phyloP scores from a whole-genome alignment of 1,284 basidiomycete species.

The Cryptococcus sp. region DNA sequence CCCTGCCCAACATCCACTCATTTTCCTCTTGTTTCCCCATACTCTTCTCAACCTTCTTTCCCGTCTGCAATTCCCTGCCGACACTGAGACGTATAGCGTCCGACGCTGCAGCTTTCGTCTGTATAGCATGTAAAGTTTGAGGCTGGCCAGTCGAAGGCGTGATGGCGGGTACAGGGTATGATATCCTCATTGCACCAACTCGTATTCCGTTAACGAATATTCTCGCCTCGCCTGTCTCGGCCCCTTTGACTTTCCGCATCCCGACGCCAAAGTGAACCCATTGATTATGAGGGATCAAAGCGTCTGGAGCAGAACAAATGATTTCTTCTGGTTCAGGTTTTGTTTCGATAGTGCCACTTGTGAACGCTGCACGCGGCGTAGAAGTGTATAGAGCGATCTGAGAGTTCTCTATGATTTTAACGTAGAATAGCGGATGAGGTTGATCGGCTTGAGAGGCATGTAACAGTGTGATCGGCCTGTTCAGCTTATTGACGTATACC shows the following conservation, averaged over 20 bases:
- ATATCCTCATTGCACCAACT: conserved; percentile 34
- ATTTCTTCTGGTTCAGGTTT: conserved; percentile 22
- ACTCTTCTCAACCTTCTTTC: conserved; percentile 5
- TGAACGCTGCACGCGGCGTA: conserved; percentile 5
- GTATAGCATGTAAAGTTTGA: conserved; percentile 11
- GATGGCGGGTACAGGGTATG: conserved; percentile 28
- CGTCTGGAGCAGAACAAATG: conserved; percentile 38
- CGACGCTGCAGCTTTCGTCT: conserved; percentile 8
- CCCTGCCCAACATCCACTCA: conserved; percentile 42
- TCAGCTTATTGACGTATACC: conserved; percentile 41
- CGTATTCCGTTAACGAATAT: conserved; percentile 39
- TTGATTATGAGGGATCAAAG: conserved; percentile 41
- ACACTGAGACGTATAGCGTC: conserved; percentile 23
- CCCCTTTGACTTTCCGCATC: conserved; percentile 26
- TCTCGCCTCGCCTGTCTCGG: conserved; percentile 29
- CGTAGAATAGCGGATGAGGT: conserved; percentile 30
- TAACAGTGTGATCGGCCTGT: conserved; percentile 37
- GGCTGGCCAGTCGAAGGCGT: conserved; percentile 6
- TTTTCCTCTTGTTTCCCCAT: conserved; percentile 37
- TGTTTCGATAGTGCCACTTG: neutral
- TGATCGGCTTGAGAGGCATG: conserved; percentile 31
- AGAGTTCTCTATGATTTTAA: conserved; percentile 45
- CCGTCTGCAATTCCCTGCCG: conserved; percentile 9
- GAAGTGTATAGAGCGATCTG: conserved; percentile 39
- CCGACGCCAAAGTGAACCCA: conserved; percentile 45